These are phyloP conservation scores for Fabrea salina DNA, from an alignment of 169 alveolate genomes.

Conservation along the genomic window DNA sequence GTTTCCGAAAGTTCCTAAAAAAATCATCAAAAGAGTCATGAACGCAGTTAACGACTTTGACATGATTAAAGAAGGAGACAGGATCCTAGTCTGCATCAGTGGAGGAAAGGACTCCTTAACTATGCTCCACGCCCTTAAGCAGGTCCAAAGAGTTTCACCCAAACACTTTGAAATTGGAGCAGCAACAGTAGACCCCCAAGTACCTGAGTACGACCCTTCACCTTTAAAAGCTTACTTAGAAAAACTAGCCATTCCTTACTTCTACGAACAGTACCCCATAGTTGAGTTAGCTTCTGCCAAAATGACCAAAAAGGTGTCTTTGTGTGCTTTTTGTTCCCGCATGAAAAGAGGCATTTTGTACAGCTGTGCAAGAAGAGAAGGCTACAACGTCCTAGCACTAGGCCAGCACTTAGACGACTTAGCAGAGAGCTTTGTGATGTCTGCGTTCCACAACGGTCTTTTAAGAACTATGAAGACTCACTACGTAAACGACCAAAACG, in stretches of 20 bases:
- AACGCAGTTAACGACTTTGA: slow-evolving; percentile 85
- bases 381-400: slow-evolving; percentile 87
- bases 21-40: slow-evolving; percentile 72
- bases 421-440: slow-evolving; percentile 91
- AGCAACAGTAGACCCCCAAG: slow-evolving; percentile 92
- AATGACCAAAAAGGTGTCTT: slow-evolving; percentile 69
- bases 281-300: slow-evolving; percentile 86
- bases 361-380: slow-evolving; percentile 86
- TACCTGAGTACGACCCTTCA: slow-evolving; percentile 88
- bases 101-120: slow-evolving; percentile 96
- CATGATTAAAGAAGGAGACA: slow-evolving; percentile 91
- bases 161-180: slow-evolving; percentile 84
- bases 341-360: slow-evolving; percentile 93
- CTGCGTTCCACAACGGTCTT: slow-evolving; percentile 89
- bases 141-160: slow-evolving; percentile 77
- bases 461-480: slow-evolving; percentile 93
- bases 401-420: slow-evolving; percentile 94
- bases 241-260: slow-evolving; percentile 82
- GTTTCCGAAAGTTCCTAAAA: slow-evolving; percentile 36
- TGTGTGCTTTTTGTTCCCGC: slow-evolving; percentile 92
- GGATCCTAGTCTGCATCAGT: slow-evolving; percentile 88
- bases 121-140: slow-evolving; percentile 79
- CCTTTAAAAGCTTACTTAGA: slow-evolving; percentile 82
- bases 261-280: slow-evolving; percentile 84
- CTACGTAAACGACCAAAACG: slow-evolving; percentile 83